Percentiles rank a stretch among this genome's conserved stretches.
phyloP scores from a whole-genome alignment of 2,329 filamentous ascomycete species.

The Fusarium lateritium region DNA sequence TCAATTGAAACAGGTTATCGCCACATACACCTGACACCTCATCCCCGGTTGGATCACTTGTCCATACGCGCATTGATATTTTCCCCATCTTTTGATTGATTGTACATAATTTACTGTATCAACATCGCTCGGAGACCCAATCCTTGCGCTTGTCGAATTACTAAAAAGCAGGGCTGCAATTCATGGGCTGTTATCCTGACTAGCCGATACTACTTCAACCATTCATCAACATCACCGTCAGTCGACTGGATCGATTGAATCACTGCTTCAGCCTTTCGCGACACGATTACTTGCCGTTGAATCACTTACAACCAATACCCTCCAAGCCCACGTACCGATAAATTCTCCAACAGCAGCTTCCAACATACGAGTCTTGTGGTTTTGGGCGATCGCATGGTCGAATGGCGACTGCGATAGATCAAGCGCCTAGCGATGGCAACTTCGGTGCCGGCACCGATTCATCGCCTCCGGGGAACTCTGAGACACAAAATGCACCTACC shows the following conservation, averaged over 20 bases:
- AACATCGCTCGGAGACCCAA: slow-evolving; percentile 1
- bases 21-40: slow-evolving; percentile 21
- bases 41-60: background rate
- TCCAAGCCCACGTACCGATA: slow-evolving; percentile 6
- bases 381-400: slow-evolving; percentile 49
- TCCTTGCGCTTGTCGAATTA: slow-evolving; percentile 22
- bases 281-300: slow-evolving; percentile 1
- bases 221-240: slow-evolving; percentile 24
- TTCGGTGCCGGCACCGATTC: slow-evolving; percentile 29
- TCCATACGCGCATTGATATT: background rate
- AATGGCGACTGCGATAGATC: slow-evolving; percentile 54
- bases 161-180: slow-evolving; percentile 32
- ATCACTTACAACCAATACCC: background rate
- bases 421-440: slow-evolving; percentile 42
- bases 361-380: slow-evolving; percentile 2
- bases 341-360: slow-evolving; percentile 3
- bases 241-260: slow-evolving; percentile 19
- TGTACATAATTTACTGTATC: slow-evolving; percentile 5
- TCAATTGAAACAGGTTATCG: slow-evolving; percentile 30
- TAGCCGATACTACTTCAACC: slow-evolving; percentile 22
- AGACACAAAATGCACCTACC: slow-evolving; percentile 36
- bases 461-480: slow-evolving; percentile 34
- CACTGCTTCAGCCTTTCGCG: background rate
- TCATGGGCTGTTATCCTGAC: slow-evolving; percentile 28
- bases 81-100: background rate